Evolutionary conservation across 169 alveolate species (phyloP).

Genomic region (Plasmodium knowlesi): DNA sequence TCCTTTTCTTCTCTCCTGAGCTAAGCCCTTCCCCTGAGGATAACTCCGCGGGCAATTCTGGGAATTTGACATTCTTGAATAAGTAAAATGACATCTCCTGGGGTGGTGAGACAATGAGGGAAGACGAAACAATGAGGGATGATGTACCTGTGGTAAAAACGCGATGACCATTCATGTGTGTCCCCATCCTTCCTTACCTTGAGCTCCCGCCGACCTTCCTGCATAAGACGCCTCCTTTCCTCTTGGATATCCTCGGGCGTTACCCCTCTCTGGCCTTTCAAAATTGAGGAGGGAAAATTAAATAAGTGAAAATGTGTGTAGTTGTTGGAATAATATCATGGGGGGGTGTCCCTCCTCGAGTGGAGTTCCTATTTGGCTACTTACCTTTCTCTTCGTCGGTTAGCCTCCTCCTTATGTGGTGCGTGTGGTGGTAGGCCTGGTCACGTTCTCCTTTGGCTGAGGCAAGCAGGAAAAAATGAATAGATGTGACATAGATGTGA

Average conservation of each 20-base stretch:
- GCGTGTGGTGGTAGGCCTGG: slow-evolving; percentile 37
- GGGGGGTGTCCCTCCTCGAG: not conserved
- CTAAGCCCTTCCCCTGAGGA: not conserved
- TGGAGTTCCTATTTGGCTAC: not conserved
- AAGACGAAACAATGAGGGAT: too few species aligned
- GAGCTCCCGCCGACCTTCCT: slow-evolving; percentile 18
- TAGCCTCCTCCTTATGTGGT: slow-evolving; percentile 43
- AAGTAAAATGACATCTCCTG: slow-evolving; percentile 44
- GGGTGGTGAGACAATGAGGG: not conserved
- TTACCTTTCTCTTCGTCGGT: slow-evolving; percentile 44
- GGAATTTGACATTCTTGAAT: slow-evolving; percentile 55
- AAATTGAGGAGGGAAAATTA: not conserved
- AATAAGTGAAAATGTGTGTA: not conserved
- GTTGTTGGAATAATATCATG: not conserved
- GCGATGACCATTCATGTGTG: not conserved
- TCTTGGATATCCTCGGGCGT: slow-evolving; percentile 27
- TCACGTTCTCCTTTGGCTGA: not conserved
- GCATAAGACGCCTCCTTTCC: slow-evolving; percentile 39
- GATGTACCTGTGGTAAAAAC: too few species aligned
- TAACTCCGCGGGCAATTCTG: not conserved
- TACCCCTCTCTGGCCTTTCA: not conserved
- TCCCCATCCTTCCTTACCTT: slow-evolving; percentile 10
- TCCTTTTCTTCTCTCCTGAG: not conserved
- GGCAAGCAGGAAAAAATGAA: not conserved
- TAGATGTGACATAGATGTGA: too few species aligned